Conservation (phyloP, 176 grass and related monocot species). For the Melocanna baccifera region DNA sequence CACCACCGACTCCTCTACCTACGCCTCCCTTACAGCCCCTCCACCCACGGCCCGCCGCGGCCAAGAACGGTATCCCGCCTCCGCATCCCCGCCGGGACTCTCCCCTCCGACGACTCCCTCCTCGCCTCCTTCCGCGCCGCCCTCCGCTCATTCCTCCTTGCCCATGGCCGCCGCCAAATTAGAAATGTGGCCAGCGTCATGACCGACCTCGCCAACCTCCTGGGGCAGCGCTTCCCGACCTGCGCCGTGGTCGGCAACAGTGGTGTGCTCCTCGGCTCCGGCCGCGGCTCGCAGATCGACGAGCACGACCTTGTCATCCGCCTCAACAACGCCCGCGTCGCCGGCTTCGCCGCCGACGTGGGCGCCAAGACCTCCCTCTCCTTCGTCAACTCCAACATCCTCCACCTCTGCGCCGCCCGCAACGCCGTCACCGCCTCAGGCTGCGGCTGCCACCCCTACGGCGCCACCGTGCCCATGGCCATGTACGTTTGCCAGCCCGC, state of each 20-base stretch:
- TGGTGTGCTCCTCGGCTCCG: constrained; percentile 57
- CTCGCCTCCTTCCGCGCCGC: constrained; percentile 22
- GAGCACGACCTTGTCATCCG: constrained; percentile 65
- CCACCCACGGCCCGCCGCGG: neutral
- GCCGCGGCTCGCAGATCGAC: constrained; percentile 59
- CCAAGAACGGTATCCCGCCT: constrained; percentile 32
- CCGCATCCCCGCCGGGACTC: neutral
- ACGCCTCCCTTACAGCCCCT: constrained; percentile 4
- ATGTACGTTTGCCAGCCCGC: constrained; percentile 56
- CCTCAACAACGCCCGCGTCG: constrained; percentile 74
- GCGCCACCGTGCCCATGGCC: constrained; percentile 31
- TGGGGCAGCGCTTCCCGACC: constrained; percentile 19
- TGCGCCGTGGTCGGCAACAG: constrained; percentile 87
- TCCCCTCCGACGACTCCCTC: constrained; percentile 22
- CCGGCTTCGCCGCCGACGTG: constrained; percentile 44
- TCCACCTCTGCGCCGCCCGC: constrained; percentile 50
- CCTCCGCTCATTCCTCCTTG: constrained; percentile 19
- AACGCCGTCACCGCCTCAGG: neutral
- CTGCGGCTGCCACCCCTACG: constrained; percentile 60
- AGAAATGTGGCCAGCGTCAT: neutral
- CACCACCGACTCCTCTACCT: constrained; percentile 47
- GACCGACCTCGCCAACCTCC: neutral
- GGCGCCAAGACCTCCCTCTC: constrained; percentile 60
- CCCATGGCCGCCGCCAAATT: neutral
- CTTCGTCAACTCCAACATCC: constrained; percentile 83